phyloP scores from a whole-genome alignment of 2,329 filamentous ascomycete genomes.

The Tolypocladium sp. region DNA sequence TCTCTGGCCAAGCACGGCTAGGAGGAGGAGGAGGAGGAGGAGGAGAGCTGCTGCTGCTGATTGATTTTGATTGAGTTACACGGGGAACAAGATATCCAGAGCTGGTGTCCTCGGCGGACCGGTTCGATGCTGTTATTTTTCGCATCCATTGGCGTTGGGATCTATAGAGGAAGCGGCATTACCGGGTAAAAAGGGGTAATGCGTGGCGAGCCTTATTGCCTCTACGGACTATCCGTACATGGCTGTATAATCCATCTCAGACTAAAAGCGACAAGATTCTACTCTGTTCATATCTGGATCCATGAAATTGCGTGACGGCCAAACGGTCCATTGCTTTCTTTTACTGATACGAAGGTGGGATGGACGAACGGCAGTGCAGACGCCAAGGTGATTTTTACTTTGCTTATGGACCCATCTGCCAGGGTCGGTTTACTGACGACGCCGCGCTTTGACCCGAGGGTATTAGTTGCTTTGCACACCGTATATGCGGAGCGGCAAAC shows the following conservation, averaged over 20 bases:
- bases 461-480: not conserved
- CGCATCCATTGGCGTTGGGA: not conserved
- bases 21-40: slow-evolving; percentile 2
- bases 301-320: not conserved
- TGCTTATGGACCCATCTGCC: not conserved
- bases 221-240: not conserved
- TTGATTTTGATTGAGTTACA: not conserved
- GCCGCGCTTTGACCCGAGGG: not conserved
- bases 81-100: not conserved
- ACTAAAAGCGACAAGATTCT: not conserved
- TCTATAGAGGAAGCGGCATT: not conserved
- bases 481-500: not conserved
- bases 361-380: not conserved
- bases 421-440: not conserved
- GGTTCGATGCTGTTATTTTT: not conserved
- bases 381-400: not conserved
- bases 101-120: not conserved
- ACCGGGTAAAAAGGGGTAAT: not conserved
- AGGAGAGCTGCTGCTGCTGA: too few species aligned
- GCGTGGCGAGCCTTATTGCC: not conserved
- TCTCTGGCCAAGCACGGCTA: slow-evolving; percentile 54
- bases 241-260: not conserved
- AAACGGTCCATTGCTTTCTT: not conserved
- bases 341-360: not conserved
- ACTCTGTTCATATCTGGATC: not conserved